Base-by-base conservation (phyloP, 2,329 filamentous ascomycete species). In the Arthroderma sp. region DNA sequence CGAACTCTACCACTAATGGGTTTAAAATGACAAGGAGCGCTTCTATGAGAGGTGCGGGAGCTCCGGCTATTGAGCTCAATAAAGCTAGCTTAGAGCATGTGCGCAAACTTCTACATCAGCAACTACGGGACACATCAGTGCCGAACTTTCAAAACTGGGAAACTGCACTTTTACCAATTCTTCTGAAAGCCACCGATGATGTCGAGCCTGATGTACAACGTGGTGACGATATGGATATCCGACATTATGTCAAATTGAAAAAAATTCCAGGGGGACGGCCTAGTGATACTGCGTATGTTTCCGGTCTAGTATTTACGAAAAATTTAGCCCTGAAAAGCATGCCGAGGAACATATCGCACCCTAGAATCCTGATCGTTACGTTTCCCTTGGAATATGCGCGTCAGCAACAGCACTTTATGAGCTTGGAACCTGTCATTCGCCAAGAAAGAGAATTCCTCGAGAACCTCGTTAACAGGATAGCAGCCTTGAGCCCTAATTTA, bases 301-400 rank as follows among this genome's bases (percentile, higher is more conserved):
- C 93, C 8, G 94, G 93, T 0, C 85, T 98, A 7, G 91, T 98
- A 1, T 98, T 98, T 69, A 93, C 90, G 11, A 98, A 98, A 69
- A 98, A 98, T 62, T 76, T 98, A 54, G 93, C 94, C 0, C 75
- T 97, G 55, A 98, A 98, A 70, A 95, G 87, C 71, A 98, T 98
- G 93, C 85, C 88, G 17, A 82, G 93, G 58, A 88, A 83, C 61
- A 93, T 97, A 61, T 72, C 79, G 11, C 85, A 88, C 56, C 93
- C 93, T 2, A 84, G 89, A 33, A 93, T 98, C 60, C 80, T 95
- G 53, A 88, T 98, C 62, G 85, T 98, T 58, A 91, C 90, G 0
- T 98, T 98, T 67, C 85, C 93, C 0, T 88, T 98, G 58, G 93
- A 98, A 68, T 98, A 98, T 70, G 88, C 94, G 59, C 83, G 93